phyloP scores from a whole-genome alignment of 805 yeast species.

The Barnettozyma wickerhamii region DNA sequence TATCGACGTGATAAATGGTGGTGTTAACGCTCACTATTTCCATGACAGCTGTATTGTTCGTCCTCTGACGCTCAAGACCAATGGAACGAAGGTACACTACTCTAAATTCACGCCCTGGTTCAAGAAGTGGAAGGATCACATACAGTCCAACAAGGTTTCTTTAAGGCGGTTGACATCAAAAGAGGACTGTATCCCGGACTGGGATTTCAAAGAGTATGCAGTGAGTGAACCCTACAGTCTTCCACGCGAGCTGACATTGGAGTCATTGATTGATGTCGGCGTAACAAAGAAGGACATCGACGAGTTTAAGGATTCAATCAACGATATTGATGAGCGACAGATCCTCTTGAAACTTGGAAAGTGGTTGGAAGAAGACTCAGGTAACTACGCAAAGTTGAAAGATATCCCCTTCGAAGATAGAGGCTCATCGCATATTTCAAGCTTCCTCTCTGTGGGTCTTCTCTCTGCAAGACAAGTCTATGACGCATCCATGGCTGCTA shows the following conservation, averaged over 20 bases:
- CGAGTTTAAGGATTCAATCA: not conserved
- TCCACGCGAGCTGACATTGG: slow-evolving; percentile 18
- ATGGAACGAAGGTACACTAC: slow-evolving; percentile 37
- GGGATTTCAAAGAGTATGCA: slow-evolving; percentile 6
- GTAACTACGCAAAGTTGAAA: slow-evolving; percentile 1
- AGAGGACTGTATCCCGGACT: slow-evolving; percentile 10
- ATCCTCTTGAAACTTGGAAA: not conserved
- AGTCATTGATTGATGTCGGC: slow-evolving; percentile 10
- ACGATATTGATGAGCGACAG: not conserved
- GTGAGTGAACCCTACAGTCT: slow-evolving; percentile 17
- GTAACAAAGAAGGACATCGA: slow-evolving; percentile 4
- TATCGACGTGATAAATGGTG: slow-evolving; percentile 19
- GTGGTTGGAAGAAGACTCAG: slow-evolving; percentile 7
- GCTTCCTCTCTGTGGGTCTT: slow-evolving; percentile 43
- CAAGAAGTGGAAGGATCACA: slow-evolving; percentile 35
- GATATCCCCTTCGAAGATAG: slow-evolving; percentile 14
- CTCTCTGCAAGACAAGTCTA: slow-evolving; percentile 37
- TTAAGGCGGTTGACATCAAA: not conserved
- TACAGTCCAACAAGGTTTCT: slow-evolving; percentile 19
- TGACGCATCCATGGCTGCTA: slow-evolving; percentile 25
- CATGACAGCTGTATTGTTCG: slow-evolving; percentile 42
- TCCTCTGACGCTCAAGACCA: slow-evolving; percentile 37
- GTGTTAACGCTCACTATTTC: slow-evolving; percentile 15
- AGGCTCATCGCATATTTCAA: slow-evolving; percentile 38
- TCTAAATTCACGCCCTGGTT: slow-evolving; percentile 48